Evolutionary conservation across 805 yeast species (phyloP).

Genomic region (Jamesozyma jinghongensis): DNA sequence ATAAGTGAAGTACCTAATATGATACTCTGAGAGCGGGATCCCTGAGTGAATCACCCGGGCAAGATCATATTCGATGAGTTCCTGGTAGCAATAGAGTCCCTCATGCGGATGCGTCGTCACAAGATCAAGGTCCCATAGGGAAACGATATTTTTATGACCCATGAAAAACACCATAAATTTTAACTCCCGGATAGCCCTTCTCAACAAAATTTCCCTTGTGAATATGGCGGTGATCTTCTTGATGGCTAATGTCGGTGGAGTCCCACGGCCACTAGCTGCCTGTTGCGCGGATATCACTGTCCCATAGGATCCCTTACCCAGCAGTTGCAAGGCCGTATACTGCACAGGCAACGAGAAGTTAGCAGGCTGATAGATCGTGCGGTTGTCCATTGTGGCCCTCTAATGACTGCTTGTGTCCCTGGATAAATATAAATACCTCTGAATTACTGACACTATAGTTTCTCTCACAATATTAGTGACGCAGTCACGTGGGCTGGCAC

Average conservation of each 20-base stretch:
- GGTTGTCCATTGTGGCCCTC: background rate
- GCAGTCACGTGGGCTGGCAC: no score
- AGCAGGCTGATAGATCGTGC: conserved; percentile 40
- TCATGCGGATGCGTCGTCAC: conserved; percentile 59
- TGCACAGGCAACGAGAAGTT: conserved; percentile 55
- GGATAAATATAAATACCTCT: no score
- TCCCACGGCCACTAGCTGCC: conserved; percentile 6
- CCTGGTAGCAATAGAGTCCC: conserved; percentile 86
- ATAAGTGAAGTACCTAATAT: conserved; percentile 63
- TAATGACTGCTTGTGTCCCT: background rate
- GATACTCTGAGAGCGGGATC: conserved; percentile 75
- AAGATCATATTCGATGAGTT: conserved; percentile 71
- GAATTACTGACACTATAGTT: no score
- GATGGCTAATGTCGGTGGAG: conserved; percentile 46
- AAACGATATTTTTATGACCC: conserved; percentile 79
- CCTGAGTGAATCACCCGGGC: conserved; percentile 71
- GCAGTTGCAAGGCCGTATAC: conserved; percentile 46
- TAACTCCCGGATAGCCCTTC: conserved; percentile 77
- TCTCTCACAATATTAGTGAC: no score
- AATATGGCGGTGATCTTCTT: conserved; percentile 73
- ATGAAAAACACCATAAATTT: conserved; percentile 71
- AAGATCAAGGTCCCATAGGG: conserved; percentile 64
- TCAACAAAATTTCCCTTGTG: conserved; percentile 53
- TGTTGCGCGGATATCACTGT: conserved; percentile 65
- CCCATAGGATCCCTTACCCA: conserved; percentile 86